phyloP scores from a whole-genome alignment of 148 eudicot species.

The Amaranthus palmeri region DNA sequence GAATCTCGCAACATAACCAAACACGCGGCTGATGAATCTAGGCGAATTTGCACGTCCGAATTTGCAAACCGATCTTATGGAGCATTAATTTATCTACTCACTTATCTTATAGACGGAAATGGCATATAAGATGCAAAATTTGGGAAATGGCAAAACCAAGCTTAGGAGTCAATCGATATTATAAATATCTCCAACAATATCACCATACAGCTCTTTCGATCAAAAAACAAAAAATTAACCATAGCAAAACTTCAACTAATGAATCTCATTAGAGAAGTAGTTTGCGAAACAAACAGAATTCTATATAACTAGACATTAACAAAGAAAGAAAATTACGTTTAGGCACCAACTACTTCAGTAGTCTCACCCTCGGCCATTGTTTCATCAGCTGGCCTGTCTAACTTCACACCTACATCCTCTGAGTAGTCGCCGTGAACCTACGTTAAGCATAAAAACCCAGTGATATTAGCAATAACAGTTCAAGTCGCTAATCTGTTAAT shows the following conservation, averaged over 20 bases:
- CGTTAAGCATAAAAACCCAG: not conserved
- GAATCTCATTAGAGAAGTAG: slow-evolving; percentile 7
- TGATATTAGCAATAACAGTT: no score
- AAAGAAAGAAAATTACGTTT: not conserved
- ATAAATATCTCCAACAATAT: slow-evolving; percentile 7
- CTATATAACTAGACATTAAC: slow-evolving; percentile 6
- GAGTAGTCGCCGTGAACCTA: slow-evolving; percentile 76
- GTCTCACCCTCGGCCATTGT: slow-evolving; percentile 39
- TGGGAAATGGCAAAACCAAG: no score
- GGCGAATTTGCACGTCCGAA: no score
- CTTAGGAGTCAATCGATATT: no score
- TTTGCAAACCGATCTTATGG: no score
- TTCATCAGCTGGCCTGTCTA: slow-evolving; percentile 77
- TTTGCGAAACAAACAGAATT: slow-evolving; percentile 6
- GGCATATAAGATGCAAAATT: no score
- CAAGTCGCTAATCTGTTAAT: slow-evolving; percentile 30
- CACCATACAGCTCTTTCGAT: slow-evolving; percentile 3
- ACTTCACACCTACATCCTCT: slow-evolving; percentile 66
- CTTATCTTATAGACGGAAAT: no score
- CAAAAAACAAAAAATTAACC: not conserved
- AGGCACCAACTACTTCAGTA: slow-evolving; percentile 57
- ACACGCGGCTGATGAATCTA: no score
- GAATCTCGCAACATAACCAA: no score
- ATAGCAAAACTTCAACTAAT: slow-evolving; percentile 17
- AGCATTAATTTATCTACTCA: no score